These are phyloP conservation scores for Metarhizium anisopliae DNA, from an alignment of 2,329 filamentous ascomycete genomes.

Conservation along the genomic window DNA sequence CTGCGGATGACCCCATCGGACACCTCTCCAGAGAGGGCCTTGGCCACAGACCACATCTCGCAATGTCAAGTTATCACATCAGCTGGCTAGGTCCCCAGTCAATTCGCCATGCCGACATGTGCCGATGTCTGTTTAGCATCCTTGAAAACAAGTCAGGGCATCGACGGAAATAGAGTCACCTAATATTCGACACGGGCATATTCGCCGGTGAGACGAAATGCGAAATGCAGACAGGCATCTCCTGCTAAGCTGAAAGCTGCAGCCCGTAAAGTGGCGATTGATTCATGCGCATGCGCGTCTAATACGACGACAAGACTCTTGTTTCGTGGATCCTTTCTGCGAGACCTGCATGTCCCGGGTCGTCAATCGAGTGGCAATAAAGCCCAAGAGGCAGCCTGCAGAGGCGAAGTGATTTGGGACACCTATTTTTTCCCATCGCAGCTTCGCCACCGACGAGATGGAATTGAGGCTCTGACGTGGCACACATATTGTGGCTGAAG, in stretches of 20 bases:
- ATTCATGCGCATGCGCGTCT: constrained; percentile 4
- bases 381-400: constrained; percentile 9
- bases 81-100: too few relatives aligned
- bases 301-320: constrained; percentile 1
- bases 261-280: constrained; percentile 1
- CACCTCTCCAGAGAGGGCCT: too few relatives aligned
- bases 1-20: too few relatives aligned
- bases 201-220: background rate
- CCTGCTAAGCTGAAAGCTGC: constrained; percentile 10
- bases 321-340: constrained; percentile 3
- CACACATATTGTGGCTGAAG: constrained; percentile 25
- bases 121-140: background rate
- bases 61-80: too few relatives aligned
- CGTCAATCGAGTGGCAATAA: constrained; percentile 10
- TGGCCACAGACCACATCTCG: too few relatives aligned
- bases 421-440: background rate
- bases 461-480: constrained; percentile 29
- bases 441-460: constrained; percentile 29
- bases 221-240: background rate
- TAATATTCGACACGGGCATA: background rate
- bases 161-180: background rate
- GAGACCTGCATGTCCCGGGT: constrained; percentile 10
- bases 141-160: background rate
- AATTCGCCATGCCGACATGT: background rate
- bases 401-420: constrained; percentile 2